phyloP scores from a whole-genome alignment of 306 rosid genomes.

The Delonix regia region DNA sequence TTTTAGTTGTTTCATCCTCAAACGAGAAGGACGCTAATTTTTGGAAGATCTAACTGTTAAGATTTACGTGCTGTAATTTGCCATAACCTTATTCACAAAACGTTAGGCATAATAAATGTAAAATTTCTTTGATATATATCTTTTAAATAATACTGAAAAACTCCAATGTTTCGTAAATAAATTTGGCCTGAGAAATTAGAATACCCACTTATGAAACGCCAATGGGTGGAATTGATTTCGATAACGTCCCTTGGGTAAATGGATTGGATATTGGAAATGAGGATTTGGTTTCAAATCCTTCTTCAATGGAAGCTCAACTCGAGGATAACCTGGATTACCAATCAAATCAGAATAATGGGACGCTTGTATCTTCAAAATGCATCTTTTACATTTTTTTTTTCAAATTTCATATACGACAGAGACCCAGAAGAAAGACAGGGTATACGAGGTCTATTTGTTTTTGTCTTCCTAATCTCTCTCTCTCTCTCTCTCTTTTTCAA shows the following conservation, averaged over 20 bases:
- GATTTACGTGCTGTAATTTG: background rate
- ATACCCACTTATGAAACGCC: background rate
- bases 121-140: too few relatives aligned
- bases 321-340: background rate
- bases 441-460: too few relatives aligned
- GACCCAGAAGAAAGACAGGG: too few relatives aligned
- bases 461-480: too few relatives aligned
- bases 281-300: conserved; percentile 4
- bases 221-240: background rate
- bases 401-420: too few relatives aligned
- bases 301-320: background rate
- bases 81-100: background rate
- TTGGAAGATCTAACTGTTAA: background rate
- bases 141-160: too few relatives aligned
- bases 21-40: background rate
- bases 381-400: too few relatives aligned
- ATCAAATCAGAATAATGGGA: background rate
- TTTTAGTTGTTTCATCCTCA: background rate
- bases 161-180: background rate
- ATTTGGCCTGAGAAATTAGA: background rate
- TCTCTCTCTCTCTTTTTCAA: too few relatives aligned
- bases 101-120: background rate
- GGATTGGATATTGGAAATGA: background rate
- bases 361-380: too few relatives aligned
- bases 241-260: background rate